Evolutionary conservation across 306 rosid genomes (phyloP).

Genomic region (Cucumis hystrix): DNA sequence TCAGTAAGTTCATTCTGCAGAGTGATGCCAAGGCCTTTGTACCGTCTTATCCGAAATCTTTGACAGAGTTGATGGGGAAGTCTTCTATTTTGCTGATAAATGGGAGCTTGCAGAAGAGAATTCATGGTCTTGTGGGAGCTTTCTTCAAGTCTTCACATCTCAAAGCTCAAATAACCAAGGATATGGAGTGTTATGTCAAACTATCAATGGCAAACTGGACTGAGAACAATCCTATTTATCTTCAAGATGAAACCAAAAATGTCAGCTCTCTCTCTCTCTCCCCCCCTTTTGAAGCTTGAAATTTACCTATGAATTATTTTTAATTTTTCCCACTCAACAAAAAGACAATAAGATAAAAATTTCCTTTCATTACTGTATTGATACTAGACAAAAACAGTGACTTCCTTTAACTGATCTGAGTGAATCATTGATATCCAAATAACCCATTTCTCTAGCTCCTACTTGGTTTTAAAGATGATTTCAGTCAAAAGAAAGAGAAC

Average conservation of each 20-base stretch:
- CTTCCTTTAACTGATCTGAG: constrained; percentile 10
- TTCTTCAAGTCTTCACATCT: constrained; percentile 85
- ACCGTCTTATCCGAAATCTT: constrained; percentile 86
- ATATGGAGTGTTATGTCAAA: constrained; percentile 59
- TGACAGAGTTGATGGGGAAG: constrained; percentile 81
- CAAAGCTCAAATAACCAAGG: constrained; percentile 71
- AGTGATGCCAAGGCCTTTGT: constrained; percentile 86
- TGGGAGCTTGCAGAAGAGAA: constrained; percentile 85
- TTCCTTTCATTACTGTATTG: background rate
- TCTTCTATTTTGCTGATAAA: constrained; percentile 86
- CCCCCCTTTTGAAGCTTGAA: background rate
- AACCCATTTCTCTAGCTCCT: constrained; percentile 25
- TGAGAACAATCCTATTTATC: constrained; percentile 42
- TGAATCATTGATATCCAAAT: constrained; percentile 23
- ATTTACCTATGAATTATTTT: background rate
- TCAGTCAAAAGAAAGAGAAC: constrained; percentile 17
- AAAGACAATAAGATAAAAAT: background rate
- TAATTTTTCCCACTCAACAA: background rate
- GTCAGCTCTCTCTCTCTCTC: constrained; percentile 33
- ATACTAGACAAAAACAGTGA: background rate
- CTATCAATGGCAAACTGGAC: constrained; percentile 71
- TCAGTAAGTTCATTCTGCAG: constrained; percentile 66
- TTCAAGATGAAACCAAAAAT: constrained; percentile 78
- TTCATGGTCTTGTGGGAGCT: constrained; percentile 88
- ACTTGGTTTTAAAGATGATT: constrained; percentile 31